Base-by-base conservation (phyloP, 495 filamentous ascomycete genomes). In the Wilcoxina mikolae region DNA sequence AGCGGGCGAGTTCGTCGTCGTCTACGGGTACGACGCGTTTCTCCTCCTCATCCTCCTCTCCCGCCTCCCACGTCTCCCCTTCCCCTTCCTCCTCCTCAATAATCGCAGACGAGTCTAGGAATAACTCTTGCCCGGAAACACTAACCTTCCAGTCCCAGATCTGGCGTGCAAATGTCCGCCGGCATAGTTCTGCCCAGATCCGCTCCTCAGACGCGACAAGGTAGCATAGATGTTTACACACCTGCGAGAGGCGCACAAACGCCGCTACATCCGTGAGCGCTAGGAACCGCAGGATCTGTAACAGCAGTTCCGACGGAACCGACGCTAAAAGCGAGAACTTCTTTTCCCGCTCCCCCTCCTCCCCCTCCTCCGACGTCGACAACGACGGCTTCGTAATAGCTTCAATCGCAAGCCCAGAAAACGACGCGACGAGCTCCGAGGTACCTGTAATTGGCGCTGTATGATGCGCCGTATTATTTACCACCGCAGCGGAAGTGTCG, bases 181-280 rank as follows among this genome's bases (percentile, higher is more conserved):
- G 66, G 55, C 84, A 87, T 4, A 95, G 65, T 38, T 81, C 78
- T 58, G 78, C 82, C 91, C 91, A 98, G 58, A 95, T 85, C n/a
- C 74, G 73, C 55, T 95, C 84, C 62, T 96, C 89, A 45, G 83
- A 84, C 1, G 77, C 67, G 18, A 94, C 85, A 25, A 95, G 74
- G 65, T 82, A 95, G 35, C 91, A 87, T 25, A 98, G 71, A 3
- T 82, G 76, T 64, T 85, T 90, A 71, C 91, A 95, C 0, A 95
- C 90, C 39, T 80, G 76, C 0, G 87, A 72, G 49, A 88, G 74
- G n/a, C 87, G 81, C 18, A 75, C 76, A 62, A 94, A 87, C 15
- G 82, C 77, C 2, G 82, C 84, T 0, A 93, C 72, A 57, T 98
- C 91, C n/a, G 71, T 61, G 22, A 85, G 56, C 0, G 88, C 90